Evolutionary conservation across 179 eudicot species (phyloP), one percentile per base, ranked within the genome.

Genomic region (Silene noctiflora): DNA sequence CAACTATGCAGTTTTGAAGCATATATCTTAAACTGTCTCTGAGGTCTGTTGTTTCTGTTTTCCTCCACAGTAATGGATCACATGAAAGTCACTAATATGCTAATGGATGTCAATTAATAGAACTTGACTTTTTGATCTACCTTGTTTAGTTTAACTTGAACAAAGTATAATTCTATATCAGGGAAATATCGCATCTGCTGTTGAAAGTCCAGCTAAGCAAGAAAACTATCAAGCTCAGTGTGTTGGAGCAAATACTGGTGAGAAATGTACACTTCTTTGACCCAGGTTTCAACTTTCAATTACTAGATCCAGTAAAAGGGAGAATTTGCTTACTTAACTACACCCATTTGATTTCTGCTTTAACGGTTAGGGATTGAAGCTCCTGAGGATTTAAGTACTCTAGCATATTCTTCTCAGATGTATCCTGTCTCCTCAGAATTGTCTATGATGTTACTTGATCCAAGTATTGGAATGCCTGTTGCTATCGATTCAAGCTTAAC

Each of bases 401-500:
- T 82, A 76, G 59, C 82, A 65, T 85, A 82, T 77, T 77, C 85
- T 74, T 81, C 88, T 76, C 77, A 69, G 13, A 69, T 31, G 17
- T 76, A 62, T 76, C 67, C 72, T 42, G 77, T 72, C 78, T 68
- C 80, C 70, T 79, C 83, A 20, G 77, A 80, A 63, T 39, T 75
- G 63, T 83, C 81, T 76, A 39, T 82, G 67, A 72, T 84, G 81
- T 64, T 85, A 20, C 82, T 86, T 72, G 88, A 89, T 74, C 86
- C 89, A 76, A 86, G 71, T 75, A 82, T 76, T 77, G 89, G 80
- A 77, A 81, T 84, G 72, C 73, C 86, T 75, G 83, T 83, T 77
- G 88, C 77, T 79, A 77, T 78, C 63, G 85, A 80, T 81, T 70
- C 88, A 75, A 87, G 89, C 80, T 83, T 89, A 82, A 88, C 89